Evolutionary conservation across 805 yeast species (phyloP).

Genomic region (Tetrapisispora taiwanensis): DNA sequence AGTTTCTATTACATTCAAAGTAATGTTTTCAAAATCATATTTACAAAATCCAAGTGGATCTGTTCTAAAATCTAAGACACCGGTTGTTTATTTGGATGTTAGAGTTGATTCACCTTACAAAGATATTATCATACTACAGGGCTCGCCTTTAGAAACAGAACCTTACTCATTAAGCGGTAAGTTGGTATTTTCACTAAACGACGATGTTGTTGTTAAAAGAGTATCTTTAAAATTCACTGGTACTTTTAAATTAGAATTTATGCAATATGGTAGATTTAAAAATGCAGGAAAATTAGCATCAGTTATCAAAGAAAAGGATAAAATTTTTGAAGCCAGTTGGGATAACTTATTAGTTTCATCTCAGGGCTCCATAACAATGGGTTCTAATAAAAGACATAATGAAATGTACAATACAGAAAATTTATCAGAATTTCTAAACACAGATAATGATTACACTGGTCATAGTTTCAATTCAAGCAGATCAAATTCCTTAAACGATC

Average conservation of each 20-base stretch:
- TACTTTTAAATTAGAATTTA: conserved; percentile 49
- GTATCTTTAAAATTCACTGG: conserved; percentile 55
- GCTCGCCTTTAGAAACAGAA: conserved; percentile 64
- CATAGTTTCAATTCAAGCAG: too few species aligned
- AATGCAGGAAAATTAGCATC: conserved; percentile 26
- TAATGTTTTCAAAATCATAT: conserved; percentile 6
- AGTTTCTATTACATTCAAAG: not conserved
- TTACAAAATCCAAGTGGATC: not conserved
- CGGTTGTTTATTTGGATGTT: conserved; percentile 26
- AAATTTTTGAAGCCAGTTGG: conserved; percentile 67
- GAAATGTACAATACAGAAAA: not conserved
- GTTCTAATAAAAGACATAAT: conserved; percentile 6
- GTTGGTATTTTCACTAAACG: conserved; percentile 59
- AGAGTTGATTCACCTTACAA: conserved; percentile 31
- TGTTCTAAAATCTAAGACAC: conserved; percentile 1
- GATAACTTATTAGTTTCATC: conserved; percentile 37
- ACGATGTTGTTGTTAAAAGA: conserved; percentile 53
- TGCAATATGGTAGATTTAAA: conserved; percentile 34
- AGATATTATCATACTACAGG: conserved; percentile 68
- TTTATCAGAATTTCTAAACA: not conserved
- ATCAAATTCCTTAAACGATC: not conserved
- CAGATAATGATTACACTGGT: too few species aligned
- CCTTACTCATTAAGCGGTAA: conserved; percentile 68
- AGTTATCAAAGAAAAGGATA: conserved; percentile 41
- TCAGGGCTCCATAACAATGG: conserved; percentile 22